Evolutionary conservation across 495 filamentous ascomycete genomes (phyloP).

Genomic region (Mytilinidion resinicola): DNA sequence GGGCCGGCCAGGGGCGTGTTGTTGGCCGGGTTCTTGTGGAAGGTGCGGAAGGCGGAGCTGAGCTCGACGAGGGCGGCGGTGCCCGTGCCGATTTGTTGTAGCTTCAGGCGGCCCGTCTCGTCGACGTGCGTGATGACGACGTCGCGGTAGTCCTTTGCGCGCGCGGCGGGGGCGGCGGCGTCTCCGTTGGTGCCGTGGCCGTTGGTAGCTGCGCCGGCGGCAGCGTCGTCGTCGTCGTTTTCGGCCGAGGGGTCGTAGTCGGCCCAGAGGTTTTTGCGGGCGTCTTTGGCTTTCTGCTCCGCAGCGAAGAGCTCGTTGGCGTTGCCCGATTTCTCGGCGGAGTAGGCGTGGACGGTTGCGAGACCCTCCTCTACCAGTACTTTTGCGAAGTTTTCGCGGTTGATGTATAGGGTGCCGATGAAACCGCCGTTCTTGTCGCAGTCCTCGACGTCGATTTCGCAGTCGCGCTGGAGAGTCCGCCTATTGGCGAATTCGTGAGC

Average conservation of each 20-base stretch:
- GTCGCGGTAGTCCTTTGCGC: slow-evolving; percentile 81
- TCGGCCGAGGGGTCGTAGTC: slow-evolving; percentile 74
- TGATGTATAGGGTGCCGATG: slow-evolving; percentile 89
- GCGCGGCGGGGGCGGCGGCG: slow-evolving; percentile 47
- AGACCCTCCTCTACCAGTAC: slow-evolving; percentile 88
- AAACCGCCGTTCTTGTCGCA: slow-evolving; percentile 96
- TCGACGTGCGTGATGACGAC: slow-evolving; percentile 88
- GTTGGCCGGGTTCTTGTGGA: slow-evolving; percentile 72
- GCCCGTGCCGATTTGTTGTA: slow-evolving; percentile 79
- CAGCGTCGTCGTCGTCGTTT: slow-evolving; percentile 38
- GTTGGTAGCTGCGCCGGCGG: slow-evolving; percentile 47
- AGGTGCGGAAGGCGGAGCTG: slow-evolving; percentile 81
- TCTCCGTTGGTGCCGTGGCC: slow-evolving; percentile 35
- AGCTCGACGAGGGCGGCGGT: slow-evolving; percentile 74
- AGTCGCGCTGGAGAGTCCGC: slow-evolving; percentile 87
- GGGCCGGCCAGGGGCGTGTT: slow-evolving; percentile 61
- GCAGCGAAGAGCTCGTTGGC: slow-evolving; percentile 80
- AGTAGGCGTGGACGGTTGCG: slow-evolving; percentile 86
- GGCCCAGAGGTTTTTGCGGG: slow-evolving; percentile 80
- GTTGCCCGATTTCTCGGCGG: slow-evolving; percentile 90
- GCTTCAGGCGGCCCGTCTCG: slow-evolving; percentile 63
- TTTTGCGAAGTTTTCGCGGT: slow-evolving; percentile 95
- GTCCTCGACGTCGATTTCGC: slow-evolving; percentile 92
- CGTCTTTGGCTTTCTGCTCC: slow-evolving; percentile 80
- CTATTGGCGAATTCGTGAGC: slow-evolving; percentile 83